Conservation (phyloP, 2,329 filamentous ascomycete genomes). For the Epichloe uncinata region DNA sequence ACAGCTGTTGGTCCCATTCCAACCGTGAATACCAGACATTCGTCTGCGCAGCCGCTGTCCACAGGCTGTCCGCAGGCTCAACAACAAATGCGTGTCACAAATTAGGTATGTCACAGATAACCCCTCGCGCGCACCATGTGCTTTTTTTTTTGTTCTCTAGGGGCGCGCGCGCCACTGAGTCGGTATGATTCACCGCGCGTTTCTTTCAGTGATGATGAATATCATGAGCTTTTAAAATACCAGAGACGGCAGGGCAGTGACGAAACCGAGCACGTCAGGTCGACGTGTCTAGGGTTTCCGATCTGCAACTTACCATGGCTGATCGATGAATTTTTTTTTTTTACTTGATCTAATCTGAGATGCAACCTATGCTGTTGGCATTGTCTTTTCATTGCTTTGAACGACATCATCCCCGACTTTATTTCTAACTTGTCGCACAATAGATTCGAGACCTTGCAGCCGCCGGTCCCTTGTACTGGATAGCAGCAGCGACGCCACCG, state of each 20-base stretch:
- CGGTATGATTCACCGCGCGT: not conserved
- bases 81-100: no score
- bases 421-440: conserved; percentile 25
- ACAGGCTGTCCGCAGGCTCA: no score
- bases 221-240: conserved; percentile 21
- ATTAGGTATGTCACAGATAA: not conserved
- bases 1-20: not conserved
- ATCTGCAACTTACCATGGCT: conserved; percentile 12
- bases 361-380: not conserved
- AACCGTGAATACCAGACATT: no score
- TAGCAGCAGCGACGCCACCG: conserved; percentile 52
- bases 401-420: conserved; percentile 12
- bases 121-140: not conserved
- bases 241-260: conserved; percentile 21
- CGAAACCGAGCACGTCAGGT: conserved; percentile 34
- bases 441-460: conserved; percentile 35
- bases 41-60: no score
- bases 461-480: conserved; percentile 35
- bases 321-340: conserved; percentile 19
- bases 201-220: conserved; percentile 26
- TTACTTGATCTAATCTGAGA: conserved; percentile 56
- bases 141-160: not conserved
- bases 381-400: conserved; percentile 8
- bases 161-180: not conserved
- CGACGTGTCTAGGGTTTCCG: conserved; percentile 30